These are phyloP conservation scores for Agrocybe praecox DNA, from an alignment of 768 basidiomycete genomes.

Conservation along the genomic window DNA sequence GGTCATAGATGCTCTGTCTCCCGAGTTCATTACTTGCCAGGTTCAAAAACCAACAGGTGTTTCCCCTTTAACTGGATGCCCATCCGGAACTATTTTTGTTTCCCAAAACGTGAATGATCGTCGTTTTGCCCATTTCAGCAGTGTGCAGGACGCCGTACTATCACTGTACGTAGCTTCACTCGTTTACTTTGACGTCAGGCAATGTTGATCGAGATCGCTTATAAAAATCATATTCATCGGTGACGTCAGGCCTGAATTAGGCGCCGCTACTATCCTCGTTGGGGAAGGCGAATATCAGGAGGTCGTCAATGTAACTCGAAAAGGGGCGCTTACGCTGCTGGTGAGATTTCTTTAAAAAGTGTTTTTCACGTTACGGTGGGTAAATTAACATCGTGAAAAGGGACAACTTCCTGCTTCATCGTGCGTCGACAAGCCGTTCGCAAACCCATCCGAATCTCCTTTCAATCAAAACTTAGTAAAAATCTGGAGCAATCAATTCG, in stretches of 20 bases:
- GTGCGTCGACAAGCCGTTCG: constrained; percentile 35
- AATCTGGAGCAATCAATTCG: constrained; percentile 52
- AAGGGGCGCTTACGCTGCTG: constrained; percentile 55
- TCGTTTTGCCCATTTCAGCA: constrained; percentile 42
- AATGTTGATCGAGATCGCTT: not conserved
- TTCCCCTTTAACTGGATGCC: constrained; percentile 55
- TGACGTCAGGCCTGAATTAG: constrained; percentile 39
- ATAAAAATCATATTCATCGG: not conserved
- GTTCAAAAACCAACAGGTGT: constrained; percentile 41
- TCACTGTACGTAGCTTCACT: constrained; percentile 48
- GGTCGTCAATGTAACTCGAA: constrained; percentile 56
- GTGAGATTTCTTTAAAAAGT: constrained; percentile 29
- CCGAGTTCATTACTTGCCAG: constrained; percentile 51
- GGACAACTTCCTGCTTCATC: constrained; percentile 50
- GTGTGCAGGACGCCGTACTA: constrained; percentile 55
- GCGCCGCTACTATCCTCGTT: constrained; percentile 51
- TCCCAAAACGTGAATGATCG: constrained; percentile 45
- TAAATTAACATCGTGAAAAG: constrained; percentile 22
- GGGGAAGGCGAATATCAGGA: constrained; percentile 63
- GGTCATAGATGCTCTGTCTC: constrained; percentile 40
- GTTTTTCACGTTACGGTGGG: constrained; percentile 6
- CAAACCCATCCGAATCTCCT: constrained; percentile 29
- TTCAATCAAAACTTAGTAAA: constrained; percentile 57
- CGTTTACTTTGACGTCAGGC: not conserved
- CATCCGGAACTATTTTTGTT: constrained; percentile 61